phyloP scores from a whole-genome alignment of 805 yeast genomes.

The Crinitomyces ghanaensis region DNA sequence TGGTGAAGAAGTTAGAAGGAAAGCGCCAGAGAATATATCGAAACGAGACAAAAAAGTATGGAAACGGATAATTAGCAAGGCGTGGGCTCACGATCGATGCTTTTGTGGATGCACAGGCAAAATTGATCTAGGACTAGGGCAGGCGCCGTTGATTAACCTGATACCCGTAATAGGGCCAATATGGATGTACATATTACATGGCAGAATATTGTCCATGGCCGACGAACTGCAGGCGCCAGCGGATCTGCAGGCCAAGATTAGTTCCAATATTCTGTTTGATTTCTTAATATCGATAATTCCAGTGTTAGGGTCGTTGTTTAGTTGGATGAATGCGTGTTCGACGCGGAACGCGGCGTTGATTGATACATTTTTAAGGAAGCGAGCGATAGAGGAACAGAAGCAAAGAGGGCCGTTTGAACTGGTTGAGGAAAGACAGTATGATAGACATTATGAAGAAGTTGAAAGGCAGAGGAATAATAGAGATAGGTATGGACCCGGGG shows the following conservation, averaged over 20 bases:
- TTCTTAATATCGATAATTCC: constrained; percentile 70
- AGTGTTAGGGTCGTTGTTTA: constrained; percentile 59
- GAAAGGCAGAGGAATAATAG: constrained; percentile 2
- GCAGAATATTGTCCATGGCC: constrained; percentile 52
- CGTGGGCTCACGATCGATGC: constrained; percentile 83
- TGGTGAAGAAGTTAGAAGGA: constrained; percentile 46
- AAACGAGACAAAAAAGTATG: constrained; percentile 54
- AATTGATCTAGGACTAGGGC: constrained; percentile 65
- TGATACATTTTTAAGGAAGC: constrained; percentile 35
- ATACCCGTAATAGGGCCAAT: constrained; percentile 81
- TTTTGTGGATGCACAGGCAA: constrained; percentile 61
- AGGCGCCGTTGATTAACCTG: constrained; percentile 60
- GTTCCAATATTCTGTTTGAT: constrained; percentile 66
- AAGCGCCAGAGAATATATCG: constrained; percentile 47
- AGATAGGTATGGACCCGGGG: too few species aligned
- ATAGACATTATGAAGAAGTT: constrained; percentile 3
- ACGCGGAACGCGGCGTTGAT: constrained; percentile 81
- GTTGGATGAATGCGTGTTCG: constrained; percentile 79
- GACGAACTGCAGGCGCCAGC: constrained; percentile 48
- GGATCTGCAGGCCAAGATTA: constrained; percentile 52
- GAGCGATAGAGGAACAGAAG: constrained; percentile 14
- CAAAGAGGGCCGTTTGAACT: constrained; percentile 12
- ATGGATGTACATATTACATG: constrained; percentile 68
- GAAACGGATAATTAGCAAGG: constrained; percentile 62
- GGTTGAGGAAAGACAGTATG: constrained; percentile 4